Evolutionary conservation across 306 rosid species (phyloP).

Genomic region (peach (Prunus persica)): Prunus_persica_NCBIv2 NC_034016.1:10114001-10114500

Average conservation of each 20-base stretch:
- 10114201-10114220: slow-evolving; percentile 41
- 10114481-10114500: not conserved
- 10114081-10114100: not conserved
- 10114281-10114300: slow-evolving; percentile 18
- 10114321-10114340: not conserved
- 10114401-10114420: slow-evolving; percentile 10
- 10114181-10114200: not conserved
- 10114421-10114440: slow-evolving; percentile 22
- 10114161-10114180: not conserved
- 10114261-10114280: slow-evolving; percentile 50
- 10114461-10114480: slow-evolving; percentile 58
- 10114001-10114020: not conserved
- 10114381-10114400: slow-evolving; percentile 11
- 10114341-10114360: not conserved
- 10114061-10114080: not conserved
- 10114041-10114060: not conserved
- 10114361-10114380: slow-evolving; percentile 36
- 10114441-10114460: slow-evolving; percentile 42
- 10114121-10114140: not conserved
- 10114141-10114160: not conserved
- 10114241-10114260: slow-evolving; percentile 34
- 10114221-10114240: slow-evolving; percentile 41
- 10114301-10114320: slow-evolving; percentile 9
- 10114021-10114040: not conserved
- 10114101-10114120: not conserved